Evolutionary conservation across 1,284 basidiomycete genomes (phyloP).

Genomic region (Apiotrichum porosum): DNA sequence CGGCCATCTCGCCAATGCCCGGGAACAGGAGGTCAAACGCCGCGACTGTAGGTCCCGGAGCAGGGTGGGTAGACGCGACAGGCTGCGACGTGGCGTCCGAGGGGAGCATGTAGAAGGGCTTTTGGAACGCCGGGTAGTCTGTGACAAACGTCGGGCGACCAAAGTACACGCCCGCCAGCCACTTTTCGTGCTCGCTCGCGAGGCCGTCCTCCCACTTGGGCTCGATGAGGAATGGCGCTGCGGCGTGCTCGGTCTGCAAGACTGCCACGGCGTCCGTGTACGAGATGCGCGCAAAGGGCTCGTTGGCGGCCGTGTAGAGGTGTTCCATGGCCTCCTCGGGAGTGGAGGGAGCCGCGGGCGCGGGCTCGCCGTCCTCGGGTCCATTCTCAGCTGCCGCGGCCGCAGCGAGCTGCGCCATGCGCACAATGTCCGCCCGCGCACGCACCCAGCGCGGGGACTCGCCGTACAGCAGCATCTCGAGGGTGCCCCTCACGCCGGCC

Average conservation of each 20-base stretch:
- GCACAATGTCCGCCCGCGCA: conserved; percentile 25
- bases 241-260: conserved; percentile 52
- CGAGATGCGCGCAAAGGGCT: conserved; percentile 57
- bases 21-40: conserved; percentile 95
- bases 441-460: conserved; percentile 15
- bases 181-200: conserved; percentile 87
- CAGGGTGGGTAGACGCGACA: background rate
- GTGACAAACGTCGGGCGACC: conserved; percentile 81
- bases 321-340: conserved; percentile 17
- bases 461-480: conserved; percentile 21
- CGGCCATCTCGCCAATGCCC: conserved; percentile 79
- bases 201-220: conserved; percentile 69
- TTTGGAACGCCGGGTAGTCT: conserved; percentile 74
- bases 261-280: conserved; percentile 72
- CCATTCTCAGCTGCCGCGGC: background rate
- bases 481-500: conserved; percentile 46
- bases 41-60: conserved; percentile 59
- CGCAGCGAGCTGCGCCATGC: background rate
- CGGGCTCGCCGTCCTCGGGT: background rate
- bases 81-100: conserved; percentile 7
- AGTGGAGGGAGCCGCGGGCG: background rate
- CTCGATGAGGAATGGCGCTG: conserved; percentile 53
- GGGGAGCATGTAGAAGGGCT: conserved; percentile 94
- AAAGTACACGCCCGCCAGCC: conserved; percentile 62
- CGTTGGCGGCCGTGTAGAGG: conserved; percentile 19